A percentile compares a stretch with the other conserved stretches of the same genome.
phyloP scores from a whole-genome alignment of 129 eudicot genomes.

The Chrysanthemum lavandulifolium region DNA sequence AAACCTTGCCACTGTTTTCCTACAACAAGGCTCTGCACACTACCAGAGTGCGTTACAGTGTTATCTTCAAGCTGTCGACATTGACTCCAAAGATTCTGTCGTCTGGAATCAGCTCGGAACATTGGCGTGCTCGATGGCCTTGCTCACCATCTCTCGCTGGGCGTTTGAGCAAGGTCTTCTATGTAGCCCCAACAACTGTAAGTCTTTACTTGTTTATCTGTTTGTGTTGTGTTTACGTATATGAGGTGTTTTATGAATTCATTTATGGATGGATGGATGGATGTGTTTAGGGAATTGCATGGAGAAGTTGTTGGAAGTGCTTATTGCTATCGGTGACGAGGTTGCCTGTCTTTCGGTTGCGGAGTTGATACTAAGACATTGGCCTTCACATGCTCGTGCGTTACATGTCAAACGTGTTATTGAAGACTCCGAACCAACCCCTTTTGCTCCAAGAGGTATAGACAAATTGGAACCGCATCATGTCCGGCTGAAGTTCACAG shows the following conservation, averaged over 20 bases:
- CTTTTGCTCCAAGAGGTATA: slow-evolving; percentile 93
- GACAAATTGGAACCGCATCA: slow-evolving; percentile 93
- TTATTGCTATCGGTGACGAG: slow-evolving; percentile 96
- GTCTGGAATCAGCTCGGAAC: slow-evolving; percentile 98
- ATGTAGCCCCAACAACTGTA: slow-evolving; percentile 98
- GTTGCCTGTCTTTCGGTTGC: slow-evolving; percentile 90
- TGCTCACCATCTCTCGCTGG: slow-evolving; percentile 96
- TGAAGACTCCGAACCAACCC: slow-evolving; percentile 70
- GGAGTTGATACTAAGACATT: slow-evolving; percentile 72
- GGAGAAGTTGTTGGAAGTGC: slow-evolving; percentile 97
- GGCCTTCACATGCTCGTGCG: slow-evolving; percentile 99
- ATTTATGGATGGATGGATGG: slow-evolving; percentile 16
- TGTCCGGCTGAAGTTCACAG: slow-evolving; percentile 59
- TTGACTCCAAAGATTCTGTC: slow-evolving; percentile 92
- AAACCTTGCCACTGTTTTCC: slow-evolving; percentile 89
- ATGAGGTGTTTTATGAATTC: slow-evolving; percentile 1
- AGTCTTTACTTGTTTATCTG: slow-evolving; percentile 21
- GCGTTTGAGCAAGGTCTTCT: slow-evolving; percentile 96
- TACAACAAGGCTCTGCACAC: slow-evolving; percentile 72
- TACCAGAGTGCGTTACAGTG: slow-evolving; percentile 77
- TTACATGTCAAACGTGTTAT: slow-evolving; percentile 75
- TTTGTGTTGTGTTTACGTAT: slow-evolving; percentile 9
- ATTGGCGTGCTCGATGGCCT: slow-evolving; percentile 88
- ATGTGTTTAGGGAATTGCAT: slow-evolving; percentile 89
- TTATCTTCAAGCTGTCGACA: slow-evolving; percentile 98